phyloP scores from a whole-genome alignment of 2,329 filamentous ascomycete species.

The Mycosphaerella sp. region DNA sequence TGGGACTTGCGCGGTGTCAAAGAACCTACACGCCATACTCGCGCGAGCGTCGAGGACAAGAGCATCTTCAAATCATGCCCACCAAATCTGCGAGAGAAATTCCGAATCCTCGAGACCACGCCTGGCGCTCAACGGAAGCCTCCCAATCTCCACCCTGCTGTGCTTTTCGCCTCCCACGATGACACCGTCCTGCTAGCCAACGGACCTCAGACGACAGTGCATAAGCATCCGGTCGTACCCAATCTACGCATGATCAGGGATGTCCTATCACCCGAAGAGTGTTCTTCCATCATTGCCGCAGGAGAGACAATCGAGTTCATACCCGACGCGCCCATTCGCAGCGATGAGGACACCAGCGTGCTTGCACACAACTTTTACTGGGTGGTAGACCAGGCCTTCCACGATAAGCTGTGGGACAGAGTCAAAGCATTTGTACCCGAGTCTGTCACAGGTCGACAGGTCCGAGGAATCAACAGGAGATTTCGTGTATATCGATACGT shows the following conservation, averaged over 20 bases:
- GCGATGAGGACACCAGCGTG: constrained; percentile 57
- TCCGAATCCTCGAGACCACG: constrained; percentile 58
- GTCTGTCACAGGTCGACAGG: constrained; percentile 50
- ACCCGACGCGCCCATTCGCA: constrained; percentile 60
- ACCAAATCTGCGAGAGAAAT: constrained; percentile 36
- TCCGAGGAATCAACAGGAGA: constrained; percentile 60
- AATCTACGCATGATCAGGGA: constrained; percentile 55
- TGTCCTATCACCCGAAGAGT: constrained; percentile 57
- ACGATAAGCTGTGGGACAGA: constrained; percentile 57
- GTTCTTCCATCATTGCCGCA: constrained; percentile 59
- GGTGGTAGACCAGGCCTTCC: constrained; percentile 59
- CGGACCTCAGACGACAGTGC: constrained; percentile 46
- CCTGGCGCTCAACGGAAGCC: constrained; percentile 57
- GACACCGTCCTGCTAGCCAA: constrained; percentile 49
- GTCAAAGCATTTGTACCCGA: constrained; percentile 54
- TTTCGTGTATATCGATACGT: constrained; percentile 69
- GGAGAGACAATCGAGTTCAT: constrained; percentile 61
- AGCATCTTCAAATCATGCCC: constrained; percentile 46
- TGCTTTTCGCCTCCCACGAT: constrained; percentile 57
- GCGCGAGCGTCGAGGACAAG: constrained; percentile 54
- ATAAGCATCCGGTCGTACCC: constrained; percentile 58
- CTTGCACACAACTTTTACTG: constrained; percentile 70
- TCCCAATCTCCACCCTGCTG: constrained; percentile 60
- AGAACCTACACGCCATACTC: constrained; percentile 41
- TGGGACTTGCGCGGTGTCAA: constrained; percentile 53